Percentiles rank a stretch among this genome's conserved stretches.
phyloP scores from a whole-genome alignment of 2,329 filamentous ascomycete species.

The Colletotrichum musicola region DNA sequence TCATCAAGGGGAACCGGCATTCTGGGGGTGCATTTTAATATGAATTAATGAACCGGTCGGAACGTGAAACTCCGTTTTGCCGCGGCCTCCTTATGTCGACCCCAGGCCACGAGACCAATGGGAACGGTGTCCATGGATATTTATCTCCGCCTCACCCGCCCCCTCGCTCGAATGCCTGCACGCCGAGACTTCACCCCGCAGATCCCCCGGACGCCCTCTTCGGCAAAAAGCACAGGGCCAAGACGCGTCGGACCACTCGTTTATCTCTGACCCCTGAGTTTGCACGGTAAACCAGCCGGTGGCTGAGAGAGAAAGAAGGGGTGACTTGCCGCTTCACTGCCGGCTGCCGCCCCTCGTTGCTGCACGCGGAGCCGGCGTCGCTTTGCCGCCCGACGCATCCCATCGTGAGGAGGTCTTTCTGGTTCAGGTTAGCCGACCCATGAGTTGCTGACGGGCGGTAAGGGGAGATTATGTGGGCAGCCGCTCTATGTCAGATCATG shows the following conservation, averaged over 20 bases:
- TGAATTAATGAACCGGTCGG: slow-evolving; percentile 7
- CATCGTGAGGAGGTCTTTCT: background rate
- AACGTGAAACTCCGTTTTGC: slow-evolving; percentile 18
- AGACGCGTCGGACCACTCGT: background rate
- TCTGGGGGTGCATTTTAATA: background rate
- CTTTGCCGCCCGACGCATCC: background rate
- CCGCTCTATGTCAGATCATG: too few species aligned
- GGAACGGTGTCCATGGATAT: background rate
- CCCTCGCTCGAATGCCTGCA: slow-evolving; percentile 2
- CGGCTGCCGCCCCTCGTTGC: background rate
- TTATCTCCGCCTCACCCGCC: slow-evolving; percentile 1
- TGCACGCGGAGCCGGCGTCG: background rate
- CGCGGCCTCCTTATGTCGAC: background rate
- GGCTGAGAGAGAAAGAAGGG: background rate
- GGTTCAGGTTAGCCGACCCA: background rate
- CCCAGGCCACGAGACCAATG: background rate
- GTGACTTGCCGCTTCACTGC: background rate
- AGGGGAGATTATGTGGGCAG: too few species aligned
- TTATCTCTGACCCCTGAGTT: background rate
- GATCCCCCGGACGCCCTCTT: slow-evolving; percentile 25
- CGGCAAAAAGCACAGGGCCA: slow-evolving; percentile 26
- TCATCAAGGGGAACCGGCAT: background rate
- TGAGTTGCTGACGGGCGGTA: too few species aligned
- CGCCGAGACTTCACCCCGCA: slow-evolving; percentile 31
- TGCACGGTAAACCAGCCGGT: background rate